Conservation (phyloP, 2,329 filamentous ascomycete species). For the Huntiella omanensis region DNA sequence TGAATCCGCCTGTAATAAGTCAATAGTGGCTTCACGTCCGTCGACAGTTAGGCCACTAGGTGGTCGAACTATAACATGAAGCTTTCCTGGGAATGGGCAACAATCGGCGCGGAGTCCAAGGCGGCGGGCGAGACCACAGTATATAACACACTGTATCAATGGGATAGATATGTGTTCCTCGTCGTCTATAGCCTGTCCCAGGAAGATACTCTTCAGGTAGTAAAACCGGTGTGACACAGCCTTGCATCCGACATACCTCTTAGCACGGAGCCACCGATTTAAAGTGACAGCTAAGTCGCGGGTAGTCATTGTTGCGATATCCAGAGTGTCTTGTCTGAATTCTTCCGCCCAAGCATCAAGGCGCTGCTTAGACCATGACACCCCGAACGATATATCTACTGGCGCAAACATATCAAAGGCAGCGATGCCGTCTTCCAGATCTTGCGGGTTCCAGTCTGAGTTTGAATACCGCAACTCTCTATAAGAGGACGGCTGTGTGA, state of each 20-base stretch:
- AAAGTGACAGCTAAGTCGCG: conserved; percentile 50
- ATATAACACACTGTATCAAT: conserved; percentile 73
- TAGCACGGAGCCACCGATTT: conserved; percentile 47
- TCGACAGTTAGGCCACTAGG: conserved; percentile 42
- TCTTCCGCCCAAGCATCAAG: conserved; percentile 43
- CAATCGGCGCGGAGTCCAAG: conserved; percentile 60
- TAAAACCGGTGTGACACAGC: conserved; percentile 3
- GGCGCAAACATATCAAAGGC: conserved; percentile 83
- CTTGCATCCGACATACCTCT: conserved; percentile 53
- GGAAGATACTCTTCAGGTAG: conserved; percentile 15
- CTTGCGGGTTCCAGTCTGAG: conserved; percentile 1
- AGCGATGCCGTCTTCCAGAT: conserved; percentile 53
- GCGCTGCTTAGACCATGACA: conserved; percentile 34
- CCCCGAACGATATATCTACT: too few species aligned
- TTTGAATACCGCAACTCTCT: neutral
- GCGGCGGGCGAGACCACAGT: conserved; percentile 56
- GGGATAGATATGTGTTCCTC: conserved; percentile 63
- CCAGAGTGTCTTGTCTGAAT: conserved; percentile 33
- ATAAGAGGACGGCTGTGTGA: neutral
- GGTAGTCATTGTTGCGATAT: conserved; percentile 37
- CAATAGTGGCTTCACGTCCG: conserved; percentile 16
- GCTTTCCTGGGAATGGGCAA: conserved; percentile 68
- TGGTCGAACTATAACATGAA: conserved; percentile 59
- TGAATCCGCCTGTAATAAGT: conserved; percentile 17
- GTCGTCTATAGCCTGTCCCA: conserved; percentile 62